phyloP scores from a whole-genome alignment of 2,329 filamentous ascomycete genomes.

The Verticillium nonalfalfae region DNA sequence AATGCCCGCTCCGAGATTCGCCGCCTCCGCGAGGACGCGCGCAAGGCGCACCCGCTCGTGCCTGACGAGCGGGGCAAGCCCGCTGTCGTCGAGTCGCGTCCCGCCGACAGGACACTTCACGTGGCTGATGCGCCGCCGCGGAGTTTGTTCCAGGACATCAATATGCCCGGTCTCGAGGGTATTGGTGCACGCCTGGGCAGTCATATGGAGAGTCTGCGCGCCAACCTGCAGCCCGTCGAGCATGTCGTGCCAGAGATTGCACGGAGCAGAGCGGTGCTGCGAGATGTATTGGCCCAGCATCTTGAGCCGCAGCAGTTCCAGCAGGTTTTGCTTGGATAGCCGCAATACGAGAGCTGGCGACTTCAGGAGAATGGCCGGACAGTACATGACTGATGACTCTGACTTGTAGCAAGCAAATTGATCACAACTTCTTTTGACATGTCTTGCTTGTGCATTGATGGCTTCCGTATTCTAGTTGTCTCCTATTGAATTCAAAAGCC shows the following conservation, averaged over 20 bases:
- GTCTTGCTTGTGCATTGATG: neutral
- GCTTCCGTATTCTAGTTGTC: too few species aligned
- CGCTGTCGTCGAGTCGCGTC: neutral
- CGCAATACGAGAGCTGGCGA: neutral
- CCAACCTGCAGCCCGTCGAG: conserved; percentile 47
- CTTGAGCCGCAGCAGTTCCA: conserved; percentile 40
- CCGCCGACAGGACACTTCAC: neutral
- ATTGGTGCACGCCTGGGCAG: conserved; percentile 42
- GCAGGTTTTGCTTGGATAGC: conserved; percentile 35
- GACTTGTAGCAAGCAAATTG: neutral
- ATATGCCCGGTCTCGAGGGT: conserved; percentile 35
- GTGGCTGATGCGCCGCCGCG: neutral
- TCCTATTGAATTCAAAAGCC: neutral
- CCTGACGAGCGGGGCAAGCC: conserved; percentile 25
- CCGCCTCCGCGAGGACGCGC: conserved; percentile 41
- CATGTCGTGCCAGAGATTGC: conserved; percentile 42
- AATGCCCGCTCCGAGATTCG: conserved; percentile 50
- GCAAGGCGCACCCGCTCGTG: conserved; percentile 44
- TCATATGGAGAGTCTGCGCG: conserved; percentile 50
- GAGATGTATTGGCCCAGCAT: conserved; percentile 38
- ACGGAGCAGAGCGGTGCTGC: conserved; percentile 41
- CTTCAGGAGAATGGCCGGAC: neutral
- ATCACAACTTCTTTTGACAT: neutral
- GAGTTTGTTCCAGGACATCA: conserved; percentile 22
- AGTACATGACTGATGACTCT: neutral